These are phyloP conservation scores for Citrullus mucosospermus DNA, from an alignment of 306 rosid genomes.

Conservation along the genomic window DNA sequence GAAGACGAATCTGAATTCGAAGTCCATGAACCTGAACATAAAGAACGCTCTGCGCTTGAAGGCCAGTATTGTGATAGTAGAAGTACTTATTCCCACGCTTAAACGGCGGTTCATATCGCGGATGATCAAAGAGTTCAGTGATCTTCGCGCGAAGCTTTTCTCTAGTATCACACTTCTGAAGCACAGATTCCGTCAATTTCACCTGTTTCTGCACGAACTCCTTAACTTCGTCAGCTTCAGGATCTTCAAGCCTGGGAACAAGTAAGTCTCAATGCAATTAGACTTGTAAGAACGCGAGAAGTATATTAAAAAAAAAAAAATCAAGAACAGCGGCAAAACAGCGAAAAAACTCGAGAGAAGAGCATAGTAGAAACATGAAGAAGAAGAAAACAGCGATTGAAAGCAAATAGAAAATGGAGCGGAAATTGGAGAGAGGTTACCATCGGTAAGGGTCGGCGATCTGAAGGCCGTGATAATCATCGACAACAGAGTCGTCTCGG, in stretches of 20 bases:
- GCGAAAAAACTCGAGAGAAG: not conserved
- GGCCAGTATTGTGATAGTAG: conserved; percentile 78
- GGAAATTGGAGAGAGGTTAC: conserved; percentile 16
- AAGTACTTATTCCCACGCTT: conserved; percentile 47
- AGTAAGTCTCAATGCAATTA: not conserved
- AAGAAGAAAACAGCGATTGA: not conserved
- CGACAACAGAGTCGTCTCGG: conserved; percentile 60
- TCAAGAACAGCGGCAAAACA: not conserved
- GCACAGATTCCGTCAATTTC: conserved; percentile 48
- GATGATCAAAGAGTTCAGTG: conserved; percentile 68
- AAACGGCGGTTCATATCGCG: conserved; percentile 64
- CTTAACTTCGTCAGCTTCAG: conserved; percentile 72
- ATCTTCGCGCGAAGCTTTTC: conserved; percentile 41
- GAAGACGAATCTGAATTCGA: not conserved
- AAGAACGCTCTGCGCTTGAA: conserved; percentile 67
- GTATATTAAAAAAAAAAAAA: not conserved
- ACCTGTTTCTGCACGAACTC: conserved; percentile 71
- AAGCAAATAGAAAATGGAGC: not conserved
- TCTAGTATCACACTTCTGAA: conserved; percentile 39
- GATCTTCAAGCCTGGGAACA: conserved; percentile 71
- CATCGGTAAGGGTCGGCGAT: conserved; percentile 74
- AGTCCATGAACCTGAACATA: conserved; percentile 59
- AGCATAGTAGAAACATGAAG: not conserved
- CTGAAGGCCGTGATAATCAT: conserved; percentile 54
- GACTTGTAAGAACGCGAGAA: not conserved